Evolutionary conservation across 2,329 filamentous ascomycete species (phyloP).

Genomic region (Pseudocercospora musae): DNA sequence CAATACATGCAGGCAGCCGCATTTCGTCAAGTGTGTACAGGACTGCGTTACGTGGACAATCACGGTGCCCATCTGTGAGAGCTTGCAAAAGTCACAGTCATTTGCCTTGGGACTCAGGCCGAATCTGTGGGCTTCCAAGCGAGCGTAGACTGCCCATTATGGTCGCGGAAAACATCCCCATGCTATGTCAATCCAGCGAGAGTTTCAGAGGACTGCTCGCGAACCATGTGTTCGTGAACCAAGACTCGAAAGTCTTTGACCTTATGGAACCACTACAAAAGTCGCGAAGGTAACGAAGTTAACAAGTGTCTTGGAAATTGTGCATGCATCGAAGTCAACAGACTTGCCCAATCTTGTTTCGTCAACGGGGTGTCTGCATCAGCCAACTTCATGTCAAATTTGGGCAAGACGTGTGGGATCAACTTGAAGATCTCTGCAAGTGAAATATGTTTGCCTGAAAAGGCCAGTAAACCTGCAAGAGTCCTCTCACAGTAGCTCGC

Average conservation of each 20-base stretch:
- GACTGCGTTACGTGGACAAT: neutral
- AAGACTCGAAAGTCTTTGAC: neutral
- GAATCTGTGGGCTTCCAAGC: neutral
- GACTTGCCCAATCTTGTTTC: neutral
- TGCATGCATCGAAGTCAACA: too few species aligned
- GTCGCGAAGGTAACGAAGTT: too few species aligned
- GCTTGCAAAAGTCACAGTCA: too few species aligned
- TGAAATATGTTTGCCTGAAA: neutral
- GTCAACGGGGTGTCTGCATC: neutral
- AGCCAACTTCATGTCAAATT: neutral
- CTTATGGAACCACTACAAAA: neutral
- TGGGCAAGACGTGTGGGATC: neutral
- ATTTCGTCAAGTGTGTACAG: neutral
- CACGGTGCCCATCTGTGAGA: too few species aligned
- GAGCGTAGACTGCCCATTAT: neutral
- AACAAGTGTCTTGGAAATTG: too few species aligned
- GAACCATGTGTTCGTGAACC: neutral
- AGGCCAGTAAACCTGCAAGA: neutral
- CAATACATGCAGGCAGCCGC: neutral
- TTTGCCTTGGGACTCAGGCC: too few species aligned
- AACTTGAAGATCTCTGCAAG: neutral
- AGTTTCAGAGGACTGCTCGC: neutral
- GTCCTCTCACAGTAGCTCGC: neutral
- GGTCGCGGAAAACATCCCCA: neutral
- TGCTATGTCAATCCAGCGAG: neutral